These are phyloP conservation scores for Aquanectria penicillioides DNA, from an alignment of 2,329 filamentous ascomycete genomes.

Conservation along the genomic window DNA sequence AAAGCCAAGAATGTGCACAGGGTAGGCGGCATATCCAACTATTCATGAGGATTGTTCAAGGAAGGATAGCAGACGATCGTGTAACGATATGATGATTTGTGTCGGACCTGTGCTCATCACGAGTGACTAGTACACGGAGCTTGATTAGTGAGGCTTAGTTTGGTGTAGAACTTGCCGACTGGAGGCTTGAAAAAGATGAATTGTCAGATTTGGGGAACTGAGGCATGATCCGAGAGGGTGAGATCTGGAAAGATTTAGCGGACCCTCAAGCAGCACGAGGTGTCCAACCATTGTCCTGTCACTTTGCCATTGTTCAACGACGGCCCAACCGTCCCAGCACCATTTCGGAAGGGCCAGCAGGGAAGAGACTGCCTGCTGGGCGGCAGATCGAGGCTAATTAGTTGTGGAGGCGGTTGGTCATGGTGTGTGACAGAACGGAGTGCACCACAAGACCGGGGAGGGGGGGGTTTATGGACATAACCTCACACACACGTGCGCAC, in stretches of 20 bases:
- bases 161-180: background rate
- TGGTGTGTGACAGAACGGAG: no score
- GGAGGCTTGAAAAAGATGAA: background rate
- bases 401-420: slow-evolving; percentile 14
- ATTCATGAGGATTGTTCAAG: background rate
- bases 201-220: slow-evolving; percentile 4
- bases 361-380: slow-evolving; percentile 6
- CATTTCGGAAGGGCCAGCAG: slow-evolving; percentile 6
- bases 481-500: no score
- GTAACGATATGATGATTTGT: background rate
- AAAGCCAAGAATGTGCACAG: background rate
- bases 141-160: background rate
- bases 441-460: no score
- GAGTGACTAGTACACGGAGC: background rate
- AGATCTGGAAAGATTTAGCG: slow-evolving; percentile 25
- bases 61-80: background rate
- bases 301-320: background rate
- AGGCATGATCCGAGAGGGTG: background rate
- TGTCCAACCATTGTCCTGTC: background rate
- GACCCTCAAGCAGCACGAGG: background rate
- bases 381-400: slow-evolving; percentile 24
- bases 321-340: background rate
- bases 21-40: background rate
- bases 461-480: no score
- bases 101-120: background rate